Conservation (phyloP, 306 rosid genomes). For the Prunus salicina region DNA sequence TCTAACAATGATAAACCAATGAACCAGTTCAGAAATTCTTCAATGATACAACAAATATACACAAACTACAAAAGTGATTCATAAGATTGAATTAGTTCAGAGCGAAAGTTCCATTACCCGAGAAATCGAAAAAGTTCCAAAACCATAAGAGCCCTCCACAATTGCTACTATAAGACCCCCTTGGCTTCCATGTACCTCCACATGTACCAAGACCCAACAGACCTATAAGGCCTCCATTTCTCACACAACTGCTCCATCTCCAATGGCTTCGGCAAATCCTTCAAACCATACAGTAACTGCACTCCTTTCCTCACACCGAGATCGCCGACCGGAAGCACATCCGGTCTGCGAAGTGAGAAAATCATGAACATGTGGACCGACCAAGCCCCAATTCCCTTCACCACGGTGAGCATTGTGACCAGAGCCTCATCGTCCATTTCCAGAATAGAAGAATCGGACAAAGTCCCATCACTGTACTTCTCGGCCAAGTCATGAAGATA, state of each 20-base stretch:
- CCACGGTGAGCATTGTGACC: conserved; percentile 38
- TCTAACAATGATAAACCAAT: neutral
- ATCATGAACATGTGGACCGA: conserved; percentile 92
- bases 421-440: conserved; percentile 72
- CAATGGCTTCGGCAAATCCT: conserved; percentile 53
- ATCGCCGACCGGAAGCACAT: conserved; percentile 78
- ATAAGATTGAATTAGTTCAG: neutral
- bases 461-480: conserved; percentile 44
- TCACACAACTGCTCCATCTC: conserved; percentile 63
- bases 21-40: neutral
- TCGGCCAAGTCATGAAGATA: conserved; percentile 63
- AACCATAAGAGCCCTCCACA: neutral
- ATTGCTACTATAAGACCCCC: conserved; percentile 17
- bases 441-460: conserved; percentile 52
- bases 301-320: conserved; percentile 75
- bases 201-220: conserved; percentile 84
- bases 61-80: neutral
- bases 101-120: neutral
- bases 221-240: conserved; percentile 78
- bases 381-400: conserved; percentile 84
- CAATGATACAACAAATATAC: conserved; percentile 1
- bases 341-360: conserved; percentile 64
- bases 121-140: too few relatives aligned
- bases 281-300: conserved; percentile 57
- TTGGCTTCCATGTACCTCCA: conserved; percentile 69